phyloP scores from a whole-genome alignment of 208 protist species.

The Wallacemonas sp. region DNA sequence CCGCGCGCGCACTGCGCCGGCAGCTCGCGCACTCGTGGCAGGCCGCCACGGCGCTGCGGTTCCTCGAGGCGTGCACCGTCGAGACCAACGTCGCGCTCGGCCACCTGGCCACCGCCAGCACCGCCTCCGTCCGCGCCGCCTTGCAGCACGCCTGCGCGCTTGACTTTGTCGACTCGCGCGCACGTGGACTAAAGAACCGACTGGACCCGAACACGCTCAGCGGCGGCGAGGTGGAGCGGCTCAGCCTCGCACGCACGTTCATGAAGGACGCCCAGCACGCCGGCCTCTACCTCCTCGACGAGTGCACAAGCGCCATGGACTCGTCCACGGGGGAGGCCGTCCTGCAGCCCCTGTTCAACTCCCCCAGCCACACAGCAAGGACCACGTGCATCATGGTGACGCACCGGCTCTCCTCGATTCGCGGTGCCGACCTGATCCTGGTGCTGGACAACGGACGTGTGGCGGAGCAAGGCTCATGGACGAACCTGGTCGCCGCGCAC shows the following conservation, averaged over 20 bases:
- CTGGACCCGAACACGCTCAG: slow-evolving; percentile 47
- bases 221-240: slow-evolving; percentile 68
- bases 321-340: slow-evolving; percentile 46
- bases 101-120: slow-evolving; percentile 32
- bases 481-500: slow-evolving; percentile 26
- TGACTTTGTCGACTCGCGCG: slow-evolving; percentile 42
- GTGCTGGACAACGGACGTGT: slow-evolving; percentile 58
- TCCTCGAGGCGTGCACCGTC: slow-evolving; percentile 55
- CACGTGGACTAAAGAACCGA: slow-evolving; percentile 29
- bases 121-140: slow-evolving; percentile 26
- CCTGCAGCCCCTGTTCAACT: not conserved
- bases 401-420: slow-evolving; percentile 64
- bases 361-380: not conserved
- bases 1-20: slow-evolving; percentile 53
- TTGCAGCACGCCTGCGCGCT: slow-evolving; percentile 31
- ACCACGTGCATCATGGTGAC: slow-evolving; percentile 51
- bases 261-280: slow-evolving; percentile 25
- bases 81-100: slow-evolving; percentile 67
- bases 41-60: slow-evolving; percentile 36
- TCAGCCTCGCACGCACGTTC: slow-evolving; percentile 60
- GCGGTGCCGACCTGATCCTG: slow-evolving; percentile 51
- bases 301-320: slow-evolving; percentile 72
- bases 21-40: slow-evolving; percentile 72
- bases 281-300: slow-evolving; percentile 59
- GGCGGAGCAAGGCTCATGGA: slow-evolving; percentile 62